Percentiles rank a stretch among this genome's conserved stretches.
phyloP scores from a whole-genome alignment of 345 rosid species.

The Camelina laxa region DNA sequence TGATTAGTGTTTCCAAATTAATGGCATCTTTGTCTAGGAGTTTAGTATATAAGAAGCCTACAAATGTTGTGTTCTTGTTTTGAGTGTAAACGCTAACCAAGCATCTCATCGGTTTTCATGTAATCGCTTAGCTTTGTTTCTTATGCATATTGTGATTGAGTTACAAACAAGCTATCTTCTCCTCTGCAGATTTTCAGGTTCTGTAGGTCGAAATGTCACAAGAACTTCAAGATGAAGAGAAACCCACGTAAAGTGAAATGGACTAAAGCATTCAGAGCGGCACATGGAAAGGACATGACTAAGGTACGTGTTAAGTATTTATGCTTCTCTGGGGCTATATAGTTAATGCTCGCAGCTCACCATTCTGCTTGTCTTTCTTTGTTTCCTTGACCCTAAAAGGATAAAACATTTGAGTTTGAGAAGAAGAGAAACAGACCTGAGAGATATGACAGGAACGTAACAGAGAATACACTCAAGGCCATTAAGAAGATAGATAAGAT shows the following conservation, averaged over 20 bases:
- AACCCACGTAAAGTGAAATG: constrained; percentile 96
- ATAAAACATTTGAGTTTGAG: constrained; percentile 92
- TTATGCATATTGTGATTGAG: background rate
- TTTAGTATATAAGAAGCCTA: background rate
- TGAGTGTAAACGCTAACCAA: background rate
- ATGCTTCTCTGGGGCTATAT: background rate
- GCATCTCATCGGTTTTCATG: background rate
- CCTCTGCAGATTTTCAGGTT: constrained; percentile 75
- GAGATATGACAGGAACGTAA: constrained; percentile 86
- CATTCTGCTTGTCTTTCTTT: constrained; percentile 6
- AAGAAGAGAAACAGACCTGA: constrained; percentile 96
- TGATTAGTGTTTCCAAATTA: background rate
- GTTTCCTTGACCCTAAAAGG: constrained; percentile 49
- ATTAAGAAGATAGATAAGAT: constrained; percentile 91
- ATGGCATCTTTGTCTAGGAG: background rate
- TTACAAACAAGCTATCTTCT: constrained; percentile 6
- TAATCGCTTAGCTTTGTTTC: background rate
- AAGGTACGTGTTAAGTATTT: constrained; percentile 52
- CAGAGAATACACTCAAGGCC: constrained; percentile 73
- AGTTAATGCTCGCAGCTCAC: constrained; percentile 1
- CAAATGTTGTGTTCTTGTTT: background rate
- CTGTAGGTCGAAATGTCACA: constrained; percentile 67
- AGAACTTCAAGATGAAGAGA: constrained; percentile 98
- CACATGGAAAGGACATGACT: constrained; percentile 95
- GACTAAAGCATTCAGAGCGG: constrained; percentile 88